Percentiles rank a stretch among this genome's conserved stretches.
phyloP scores from a whole-genome alignment of 2,329 filamentous ascomycete genomes.

The Exophiala aquamarina region DNA sequence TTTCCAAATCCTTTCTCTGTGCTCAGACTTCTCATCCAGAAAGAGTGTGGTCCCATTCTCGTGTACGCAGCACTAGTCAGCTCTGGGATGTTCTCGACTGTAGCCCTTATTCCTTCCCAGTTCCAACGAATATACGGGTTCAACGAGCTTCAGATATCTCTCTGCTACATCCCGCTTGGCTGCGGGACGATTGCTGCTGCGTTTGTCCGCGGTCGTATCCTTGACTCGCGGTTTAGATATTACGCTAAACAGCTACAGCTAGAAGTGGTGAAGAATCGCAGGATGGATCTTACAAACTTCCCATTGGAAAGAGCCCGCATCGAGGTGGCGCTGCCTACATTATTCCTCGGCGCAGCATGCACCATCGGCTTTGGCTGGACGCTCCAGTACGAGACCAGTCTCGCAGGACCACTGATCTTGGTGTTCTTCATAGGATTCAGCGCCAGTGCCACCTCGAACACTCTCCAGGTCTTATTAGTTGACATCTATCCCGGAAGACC shows the following conservation, averaged over 20 bases:
- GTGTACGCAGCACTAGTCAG: conserved; percentile 33
- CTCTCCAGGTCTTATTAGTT: conserved; percentile 5
- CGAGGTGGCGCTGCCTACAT: conserved; percentile 34
- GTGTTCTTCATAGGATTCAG: conserved; percentile 9
- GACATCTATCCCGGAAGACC: conserved; percentile 24
- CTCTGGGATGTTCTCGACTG: conserved; percentile 29
- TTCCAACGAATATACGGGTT: conserved; percentile 48
- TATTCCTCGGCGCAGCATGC: conserved; percentile 31
- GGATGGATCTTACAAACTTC: conserved; percentile 35
- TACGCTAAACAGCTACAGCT: conserved; percentile 35
- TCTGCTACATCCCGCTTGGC: conserved; percentile 32
- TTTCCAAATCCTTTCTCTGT: conserved; percentile 15
- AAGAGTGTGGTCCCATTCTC: conserved; percentile 28
- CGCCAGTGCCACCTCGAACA: neutral
- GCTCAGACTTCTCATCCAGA: conserved; percentile 35
- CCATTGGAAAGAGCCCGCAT: conserved; percentile 40
- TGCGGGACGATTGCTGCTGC: conserved; percentile 28
- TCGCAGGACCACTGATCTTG: conserved; percentile 34
- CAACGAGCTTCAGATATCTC: conserved; percentile 44
- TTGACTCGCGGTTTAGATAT: conserved; percentile 44
- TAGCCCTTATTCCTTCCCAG: conserved; percentile 44
- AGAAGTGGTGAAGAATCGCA: conserved; percentile 24
- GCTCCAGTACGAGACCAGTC: conserved; percentile 33
- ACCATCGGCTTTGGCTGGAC: conserved; percentile 44
- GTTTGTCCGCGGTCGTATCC: conserved; percentile 16